These are phyloP conservation scores for Colletotrichum limetticola DNA, from an alignment of 2,329 filamentous ascomycete genomes.

Conservation along the genomic window DNA sequence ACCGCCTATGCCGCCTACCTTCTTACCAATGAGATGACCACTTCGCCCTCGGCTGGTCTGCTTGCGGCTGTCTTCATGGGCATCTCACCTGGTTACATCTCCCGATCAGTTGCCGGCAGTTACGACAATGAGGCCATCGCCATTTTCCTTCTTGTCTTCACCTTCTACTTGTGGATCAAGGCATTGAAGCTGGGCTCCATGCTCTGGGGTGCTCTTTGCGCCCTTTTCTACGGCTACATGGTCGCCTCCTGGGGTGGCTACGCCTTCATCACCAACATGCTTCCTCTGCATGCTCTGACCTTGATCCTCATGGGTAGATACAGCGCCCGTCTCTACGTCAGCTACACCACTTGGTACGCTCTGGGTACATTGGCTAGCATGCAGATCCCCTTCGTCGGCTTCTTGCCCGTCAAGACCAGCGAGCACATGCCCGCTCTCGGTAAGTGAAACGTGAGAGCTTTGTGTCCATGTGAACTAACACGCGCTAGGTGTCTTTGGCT, in stretches of 20 bases:
- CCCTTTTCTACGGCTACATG: constrained; percentile 99
- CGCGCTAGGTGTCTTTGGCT: constrained; percentile 84
- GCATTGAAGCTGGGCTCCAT: constrained; percentile 95
- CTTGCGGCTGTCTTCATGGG: constrained; percentile 97
- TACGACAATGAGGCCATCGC: constrained; percentile 99
- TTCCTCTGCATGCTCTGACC: constrained; percentile 93
- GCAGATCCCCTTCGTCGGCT: constrained; percentile 99
- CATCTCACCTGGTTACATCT: constrained; percentile 97
- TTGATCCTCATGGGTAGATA: constrained; percentile 97
- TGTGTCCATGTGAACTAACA: constrained; percentile 31
- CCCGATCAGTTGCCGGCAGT: constrained; percentile 94
- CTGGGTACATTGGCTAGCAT: constrained; percentile 96
- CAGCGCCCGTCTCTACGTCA: constrained; percentile 92
- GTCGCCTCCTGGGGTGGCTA: constrained; percentile 99
- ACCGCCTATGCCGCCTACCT: constrained; percentile 95
- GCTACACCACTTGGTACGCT: constrained; percentile 98
- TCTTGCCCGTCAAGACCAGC: constrained; percentile 94
- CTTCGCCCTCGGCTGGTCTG: constrained; percentile 93
- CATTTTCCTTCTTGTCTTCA: constrained; percentile 98
- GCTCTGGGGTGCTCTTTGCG: constrained; percentile 94
- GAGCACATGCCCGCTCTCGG: constrained; percentile 98
- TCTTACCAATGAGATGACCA: constrained; percentile 95
- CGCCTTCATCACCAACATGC: constrained; percentile 98
- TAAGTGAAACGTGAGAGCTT: constrained; percentile 52
- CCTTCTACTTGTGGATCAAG: constrained; percentile 99